phyloP scores from a whole-genome alignment of 1,284 basidiomycete species.

The Pseudozyma sp. region DNA sequence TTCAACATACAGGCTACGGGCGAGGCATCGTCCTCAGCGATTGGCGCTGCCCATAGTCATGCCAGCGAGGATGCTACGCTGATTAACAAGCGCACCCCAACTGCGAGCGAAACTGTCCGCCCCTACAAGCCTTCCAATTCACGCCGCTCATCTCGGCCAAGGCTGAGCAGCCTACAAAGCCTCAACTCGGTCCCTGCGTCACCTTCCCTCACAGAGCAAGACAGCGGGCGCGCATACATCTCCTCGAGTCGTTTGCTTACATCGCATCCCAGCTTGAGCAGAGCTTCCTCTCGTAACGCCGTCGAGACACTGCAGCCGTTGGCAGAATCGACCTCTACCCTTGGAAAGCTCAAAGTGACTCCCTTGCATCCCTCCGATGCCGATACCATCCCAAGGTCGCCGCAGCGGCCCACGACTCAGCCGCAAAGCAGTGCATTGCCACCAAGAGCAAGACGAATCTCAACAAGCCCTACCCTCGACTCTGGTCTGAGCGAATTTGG shows the following conservation, averaged over 20 bases:
- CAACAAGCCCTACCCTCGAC: slow-evolving; percentile 27
- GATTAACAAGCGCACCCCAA: background rate
- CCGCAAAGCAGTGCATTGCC: slow-evolving; percentile 5
- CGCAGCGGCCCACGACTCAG: slow-evolving; percentile 8
- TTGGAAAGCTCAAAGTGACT: slow-evolving; percentile 5
- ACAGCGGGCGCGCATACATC: slow-evolving; percentile 37
- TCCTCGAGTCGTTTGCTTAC: slow-evolving; percentile 24
- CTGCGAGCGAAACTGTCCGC: slow-evolving; percentile 2
- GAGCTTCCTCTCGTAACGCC: slow-evolving; percentile 34
- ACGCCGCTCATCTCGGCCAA: slow-evolving; percentile 24
- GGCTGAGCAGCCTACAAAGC: slow-evolving; percentile 42
- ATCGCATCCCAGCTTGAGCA: slow-evolving; percentile 24
- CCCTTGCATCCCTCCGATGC: background rate
- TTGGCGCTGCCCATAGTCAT: slow-evolving; percentile 11
- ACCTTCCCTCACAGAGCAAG: slow-evolving; percentile 40
- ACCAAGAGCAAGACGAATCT: slow-evolving; percentile 15
- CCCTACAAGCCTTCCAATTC: slow-evolving; percentile 12
- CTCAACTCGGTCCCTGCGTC: slow-evolving; percentile 48
- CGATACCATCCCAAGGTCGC: slow-evolving; percentile 2
- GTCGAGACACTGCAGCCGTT: slow-evolving; percentile 41
- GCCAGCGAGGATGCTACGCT: background rate
- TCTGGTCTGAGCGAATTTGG: slow-evolving; percentile 45
- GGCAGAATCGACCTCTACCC: slow-evolving; percentile 31
- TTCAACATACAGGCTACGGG: slow-evolving; percentile 4
- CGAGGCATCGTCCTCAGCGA: slow-evolving; percentile 1